Evolutionary conservation across 371 early-diverging fungal genomes (phyloP), one percentile per base, ranked within the genome.

Genomic region (Mucor saturninus): DNA sequence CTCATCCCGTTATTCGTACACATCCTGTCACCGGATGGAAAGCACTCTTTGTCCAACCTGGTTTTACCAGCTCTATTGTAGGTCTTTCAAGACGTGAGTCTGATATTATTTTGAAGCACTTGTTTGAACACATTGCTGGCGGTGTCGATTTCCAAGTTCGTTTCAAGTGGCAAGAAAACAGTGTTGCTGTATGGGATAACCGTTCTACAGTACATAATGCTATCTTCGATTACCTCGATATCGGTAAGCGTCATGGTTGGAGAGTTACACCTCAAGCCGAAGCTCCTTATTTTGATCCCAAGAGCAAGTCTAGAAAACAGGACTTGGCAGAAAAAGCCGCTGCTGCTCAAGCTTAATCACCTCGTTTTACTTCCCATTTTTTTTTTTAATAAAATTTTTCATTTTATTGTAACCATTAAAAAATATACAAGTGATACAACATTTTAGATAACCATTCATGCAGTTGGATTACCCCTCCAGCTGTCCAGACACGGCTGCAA

Each of bases 21-120:
- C 86, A 90, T 65, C 90, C 90, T 39, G 84, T 90, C 45, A 89
- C 90, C 5, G 85, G 87, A 37, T 86, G 86, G 86, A 89, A 88
- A 65, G 57, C 85, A 14, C 66, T 90, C 45, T 89, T 64, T 61
- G 83, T 86, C 53, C 87, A 87, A 72, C 77, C 77, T 15, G 84
- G 71, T 38, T 89, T 89, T 65, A 87, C 88, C 5, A 73, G 77
- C 11, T 70, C 70, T 30, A 89, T 90, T 67, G 77, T 80, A n/a
- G 80, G 79, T 15, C 66, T 90, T 10, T 62, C 75, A 10, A 71
- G 72, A 30, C 66, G 73, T 35, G 90, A 89, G 62, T 84, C 85
- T 35, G 84, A 84, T 54, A 68, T 75, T 40, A 66, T 90, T 10
- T 62, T 90, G 40, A 73, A 83, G 8, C 83, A 78, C 53, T 62